Conservation (phyloP, 768 basidiomycete species). For the Kwoniella sp. region DNA sequence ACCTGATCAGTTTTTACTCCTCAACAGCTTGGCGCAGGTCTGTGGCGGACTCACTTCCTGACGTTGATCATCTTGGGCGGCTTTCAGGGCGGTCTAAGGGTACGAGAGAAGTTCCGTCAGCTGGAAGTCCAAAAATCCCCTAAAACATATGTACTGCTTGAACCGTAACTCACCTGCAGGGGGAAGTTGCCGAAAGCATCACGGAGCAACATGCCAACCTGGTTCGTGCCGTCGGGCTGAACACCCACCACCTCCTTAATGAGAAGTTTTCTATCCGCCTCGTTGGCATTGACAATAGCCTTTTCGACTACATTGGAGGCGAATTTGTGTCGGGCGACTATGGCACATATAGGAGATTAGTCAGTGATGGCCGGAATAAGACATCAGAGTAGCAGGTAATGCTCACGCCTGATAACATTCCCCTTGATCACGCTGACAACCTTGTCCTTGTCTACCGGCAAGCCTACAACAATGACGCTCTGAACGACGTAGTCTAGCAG, state of each 20-base stretch:
- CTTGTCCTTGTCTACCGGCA: slow-evolving; percentile 66
- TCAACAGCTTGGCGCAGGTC: no score
- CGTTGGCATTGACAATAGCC: slow-evolving; percentile 69
- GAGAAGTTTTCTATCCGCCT: slow-evolving; percentile 67
- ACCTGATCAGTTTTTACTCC: no score
- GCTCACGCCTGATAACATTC: slow-evolving; percentile 63
- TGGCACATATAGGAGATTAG: no score
- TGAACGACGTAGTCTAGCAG: slow-evolving; percentile 80
- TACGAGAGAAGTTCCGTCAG: background rate
- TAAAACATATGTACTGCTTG: background rate
- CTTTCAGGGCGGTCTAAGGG: slow-evolving; percentile 30
- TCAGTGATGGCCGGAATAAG: no score
- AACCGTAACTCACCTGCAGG: slow-evolving; percentile 36
- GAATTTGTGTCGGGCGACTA: slow-evolving; percentile 65
- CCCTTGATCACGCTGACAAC: slow-evolving; percentile 73
- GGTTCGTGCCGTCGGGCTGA: slow-evolving; percentile 67
- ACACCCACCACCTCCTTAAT: slow-evolving; percentile 78
- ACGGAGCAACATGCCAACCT: slow-evolving; percentile 57
- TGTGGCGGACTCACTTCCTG: slow-evolving; percentile 29
- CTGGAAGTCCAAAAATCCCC: background rate
- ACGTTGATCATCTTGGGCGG: slow-evolving; percentile 31
- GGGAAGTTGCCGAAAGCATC: slow-evolving; percentile 49
- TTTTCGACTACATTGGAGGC: slow-evolving; percentile 96
- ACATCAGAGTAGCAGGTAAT: no score
- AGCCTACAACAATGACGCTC: slow-evolving; percentile 82